phyloP scores from a whole-genome alignment of 441 rosid genomes.

The Mallotus repandus region DNA sequence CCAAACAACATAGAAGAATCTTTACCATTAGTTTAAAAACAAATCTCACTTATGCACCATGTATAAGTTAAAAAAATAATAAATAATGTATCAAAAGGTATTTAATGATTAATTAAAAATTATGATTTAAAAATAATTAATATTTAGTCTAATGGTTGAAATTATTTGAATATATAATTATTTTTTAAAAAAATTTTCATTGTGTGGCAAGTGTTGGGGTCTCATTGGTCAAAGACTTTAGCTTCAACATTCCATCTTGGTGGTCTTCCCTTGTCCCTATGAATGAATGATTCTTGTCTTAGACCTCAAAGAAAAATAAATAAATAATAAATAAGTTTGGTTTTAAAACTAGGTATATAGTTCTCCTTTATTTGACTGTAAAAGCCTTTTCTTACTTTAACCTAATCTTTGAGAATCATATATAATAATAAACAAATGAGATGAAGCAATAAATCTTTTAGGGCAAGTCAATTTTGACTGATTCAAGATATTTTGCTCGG shows the following conservation, averaged over 20 bases:
- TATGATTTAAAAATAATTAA: not conserved
- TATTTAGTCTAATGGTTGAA: too few relatives aligned
- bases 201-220: constrained; percentile 16
- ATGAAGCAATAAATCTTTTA: not conserved
- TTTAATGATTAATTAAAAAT: not conserved
- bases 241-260: constrained; percentile 24
- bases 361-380: constrained; percentile 5
- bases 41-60: not conserved
- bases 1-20: constrained; percentile 24
- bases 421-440: not conserved
- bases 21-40: constrained; percentile 8
- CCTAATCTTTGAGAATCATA: not conserved
- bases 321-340: not conserved
- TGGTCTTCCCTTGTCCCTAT: constrained; percentile 17
- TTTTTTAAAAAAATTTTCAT: too few relatives aligned
- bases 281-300: constrained; percentile 18
- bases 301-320: not conserved
- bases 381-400: not conserved
- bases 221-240: constrained; percentile 5
- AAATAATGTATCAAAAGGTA: not conserved
- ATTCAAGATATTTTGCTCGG: not conserved
- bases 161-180: too few relatives aligned
- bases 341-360: not conserved
- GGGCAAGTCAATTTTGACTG: constrained; percentile 13
- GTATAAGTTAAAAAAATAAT: not conserved